Conservation (phyloP, 768 basidiomycete species). For the Boletus huronensis region DNA sequence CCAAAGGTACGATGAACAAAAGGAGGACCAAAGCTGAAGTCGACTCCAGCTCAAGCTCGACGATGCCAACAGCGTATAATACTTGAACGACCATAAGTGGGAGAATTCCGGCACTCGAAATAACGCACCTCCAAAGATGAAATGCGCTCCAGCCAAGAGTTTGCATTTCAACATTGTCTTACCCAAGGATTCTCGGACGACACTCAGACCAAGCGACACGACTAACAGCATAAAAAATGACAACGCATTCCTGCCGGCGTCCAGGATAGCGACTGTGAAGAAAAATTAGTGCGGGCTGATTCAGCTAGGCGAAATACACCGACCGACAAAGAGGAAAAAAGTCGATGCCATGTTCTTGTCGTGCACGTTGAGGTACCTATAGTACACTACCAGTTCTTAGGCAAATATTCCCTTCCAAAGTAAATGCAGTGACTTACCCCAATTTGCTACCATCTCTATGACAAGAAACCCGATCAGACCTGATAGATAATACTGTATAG, state of each 20-base stretch:
- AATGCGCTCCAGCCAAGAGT: constrained; percentile 78
- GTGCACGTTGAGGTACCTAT: constrained; percentile 90
- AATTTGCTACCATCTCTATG: constrained; percentile 92
- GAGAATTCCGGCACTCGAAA: neutral
- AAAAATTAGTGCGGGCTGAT: neutral
- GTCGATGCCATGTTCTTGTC: constrained; percentile 70
- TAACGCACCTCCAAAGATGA: constrained; percentile 85
- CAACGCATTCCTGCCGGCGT: constrained; percentile 90
- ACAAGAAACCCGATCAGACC: constrained; percentile 81
- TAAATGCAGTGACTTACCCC: constrained; percentile 48
- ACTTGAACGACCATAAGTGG: constrained; percentile 44
- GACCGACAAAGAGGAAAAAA: constrained; percentile 91
- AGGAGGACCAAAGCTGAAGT: constrained; percentile 82
- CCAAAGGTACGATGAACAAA: constrained; percentile 89
- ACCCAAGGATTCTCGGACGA: constrained; percentile 87
- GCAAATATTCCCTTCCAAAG: neutral
- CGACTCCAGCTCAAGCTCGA: constrained; percentile 87
- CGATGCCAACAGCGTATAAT: constrained; percentile 91
- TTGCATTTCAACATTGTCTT: constrained; percentile 81
- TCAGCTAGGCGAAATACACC: constrained; percentile 21
- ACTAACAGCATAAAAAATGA: constrained; percentile 95
- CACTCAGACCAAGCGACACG: constrained; percentile 87
- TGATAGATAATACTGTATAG: constrained; percentile 79
- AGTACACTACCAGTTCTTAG: constrained; percentile 59
- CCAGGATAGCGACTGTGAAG: constrained; percentile 81